Percentiles rank a stretch among this genome's conserved stretches.
Conservation (phyloP, 371 early-diverging fungal genomes). For the Lichtheimia ramosa region DNA sequence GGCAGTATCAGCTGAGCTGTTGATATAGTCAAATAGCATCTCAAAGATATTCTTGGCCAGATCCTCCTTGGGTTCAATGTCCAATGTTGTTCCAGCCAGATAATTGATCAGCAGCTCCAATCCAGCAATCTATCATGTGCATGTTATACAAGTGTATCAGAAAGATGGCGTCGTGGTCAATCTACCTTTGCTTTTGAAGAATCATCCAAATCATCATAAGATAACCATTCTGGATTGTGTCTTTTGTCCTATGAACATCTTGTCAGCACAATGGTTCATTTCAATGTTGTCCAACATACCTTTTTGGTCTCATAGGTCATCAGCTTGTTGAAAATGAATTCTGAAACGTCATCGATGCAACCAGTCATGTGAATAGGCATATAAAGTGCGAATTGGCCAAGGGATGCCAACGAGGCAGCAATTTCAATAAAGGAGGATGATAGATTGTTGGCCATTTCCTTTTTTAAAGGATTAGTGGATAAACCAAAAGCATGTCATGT, state of each 20-base stretch:
- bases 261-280: background rate
- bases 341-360: constrained; percentile 38
- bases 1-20: background rate
- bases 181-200: constrained; percentile 32
- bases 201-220: constrained; percentile 28
- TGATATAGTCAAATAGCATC: background rate
- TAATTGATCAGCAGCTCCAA: constrained; percentile 35
- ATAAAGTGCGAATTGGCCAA: constrained; percentile 63
- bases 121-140: constrained; percentile 20
- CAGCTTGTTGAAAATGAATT: constrained; percentile 62
- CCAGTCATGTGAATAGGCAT: constrained; percentile 44
- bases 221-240: constrained; percentile 26
- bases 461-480: background rate
- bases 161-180: background rate
- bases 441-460: constrained; percentile 16
- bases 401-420: constrained; percentile 44
- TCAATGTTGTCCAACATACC: background rate
- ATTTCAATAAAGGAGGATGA: constrained; percentile 33
- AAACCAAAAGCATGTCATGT: background rate
- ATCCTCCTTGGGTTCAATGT: no score
- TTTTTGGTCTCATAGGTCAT: constrained; percentile 18
- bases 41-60: no score
- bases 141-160: background rate
- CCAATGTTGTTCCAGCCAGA: constrained; percentile 3
- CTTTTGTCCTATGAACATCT: constrained; percentile 3